Conservation (phyloP, 1,284 basidiomycete species). For the Fomitiporia mediterranea region DNA sequence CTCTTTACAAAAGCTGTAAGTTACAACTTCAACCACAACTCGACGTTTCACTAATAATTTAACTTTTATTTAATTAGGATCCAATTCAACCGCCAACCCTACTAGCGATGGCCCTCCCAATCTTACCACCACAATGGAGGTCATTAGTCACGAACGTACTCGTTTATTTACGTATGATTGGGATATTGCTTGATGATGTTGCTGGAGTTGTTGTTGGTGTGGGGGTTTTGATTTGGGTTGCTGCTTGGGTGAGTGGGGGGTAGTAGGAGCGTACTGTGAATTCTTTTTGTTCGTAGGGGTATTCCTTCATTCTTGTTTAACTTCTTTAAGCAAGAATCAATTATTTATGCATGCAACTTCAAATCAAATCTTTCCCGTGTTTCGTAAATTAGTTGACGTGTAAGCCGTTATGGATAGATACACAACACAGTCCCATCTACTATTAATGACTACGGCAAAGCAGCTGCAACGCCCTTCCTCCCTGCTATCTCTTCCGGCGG, state of each 20-base stretch:
- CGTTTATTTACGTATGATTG: constrained; percentile 63
- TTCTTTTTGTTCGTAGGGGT: too few species aligned
- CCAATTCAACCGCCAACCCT: constrained; percentile 53
- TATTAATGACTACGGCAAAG: constrained; percentile 37
- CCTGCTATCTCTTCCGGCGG: constrained; percentile 23
- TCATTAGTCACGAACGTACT: constrained; percentile 53
- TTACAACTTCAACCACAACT: constrained; percentile 3
- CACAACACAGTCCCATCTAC: background rate
- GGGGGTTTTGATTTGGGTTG: constrained; percentile 55
- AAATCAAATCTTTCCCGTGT: background rate
- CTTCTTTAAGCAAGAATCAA: too few species aligned
- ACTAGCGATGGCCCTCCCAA: constrained; percentile 53
- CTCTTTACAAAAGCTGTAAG: constrained; percentile 65
- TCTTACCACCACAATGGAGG: constrained; percentile 61
- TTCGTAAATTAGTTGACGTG: background rate
- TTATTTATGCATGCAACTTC: too few species aligned
- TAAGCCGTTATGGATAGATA: background rate
- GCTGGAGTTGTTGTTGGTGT: constrained; percentile 59
- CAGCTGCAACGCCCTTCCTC: constrained; percentile 46
- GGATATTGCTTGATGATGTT: constrained; percentile 62
- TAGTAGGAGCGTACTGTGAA: constrained; percentile 1
- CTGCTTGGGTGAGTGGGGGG: constrained; percentile 40
- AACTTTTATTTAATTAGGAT: constrained; percentile 40
- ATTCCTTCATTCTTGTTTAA: too few species aligned
- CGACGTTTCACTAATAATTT: constrained; percentile 15